phyloP scores from a whole-genome alignment of 1,284 basidiomycete species.

The Earliella scabrosa region DNA sequence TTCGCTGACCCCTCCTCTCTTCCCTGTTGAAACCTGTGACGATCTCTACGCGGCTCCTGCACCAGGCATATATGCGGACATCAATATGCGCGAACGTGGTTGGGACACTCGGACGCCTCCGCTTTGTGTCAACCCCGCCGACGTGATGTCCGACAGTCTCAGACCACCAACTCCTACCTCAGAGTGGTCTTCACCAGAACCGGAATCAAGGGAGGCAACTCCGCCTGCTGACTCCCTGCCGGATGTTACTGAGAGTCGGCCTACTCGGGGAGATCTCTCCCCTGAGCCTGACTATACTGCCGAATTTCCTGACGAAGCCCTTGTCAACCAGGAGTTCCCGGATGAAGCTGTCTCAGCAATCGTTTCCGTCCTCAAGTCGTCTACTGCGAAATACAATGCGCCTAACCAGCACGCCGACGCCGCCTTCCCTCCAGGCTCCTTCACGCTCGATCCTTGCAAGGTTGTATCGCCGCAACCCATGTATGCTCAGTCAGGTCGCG shows the following conservation, averaged over 20 bases:
- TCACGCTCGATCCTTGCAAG: neutral
- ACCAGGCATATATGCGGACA: constrained; percentile 46
- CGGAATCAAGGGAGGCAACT: neutral
- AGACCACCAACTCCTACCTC: neutral
- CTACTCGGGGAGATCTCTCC: neutral
- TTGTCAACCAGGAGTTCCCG: constrained; percentile 19
- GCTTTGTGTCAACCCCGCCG: constrained; percentile 50
- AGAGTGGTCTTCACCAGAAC: neutral
- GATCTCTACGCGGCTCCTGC: constrained; percentile 22
- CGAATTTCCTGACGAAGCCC: constrained; percentile 24
- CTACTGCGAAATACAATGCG: constrained; percentile 2
- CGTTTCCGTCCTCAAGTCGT: constrained; percentile 28
- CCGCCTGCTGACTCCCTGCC: no score
- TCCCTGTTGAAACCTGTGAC: no score
- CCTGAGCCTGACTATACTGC: constrained; percentile 10
- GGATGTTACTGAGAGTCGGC: neutral
- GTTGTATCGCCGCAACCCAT: constrained; percentile 16
- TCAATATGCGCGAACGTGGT: constrained; percentile 45
- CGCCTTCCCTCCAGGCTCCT: neutral
- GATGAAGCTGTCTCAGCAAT: constrained; percentile 33
- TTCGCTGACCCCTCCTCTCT: constrained; percentile 8
- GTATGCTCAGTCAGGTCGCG: constrained; percentile 1
- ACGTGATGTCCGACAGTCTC: constrained; percentile 38
- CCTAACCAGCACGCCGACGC: neutral
- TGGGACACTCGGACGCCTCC: constrained; percentile 26